These are phyloP conservation scores for Yamadazyma blattariae DNA, from an alignment of 1,139 yeast genomes.

Conservation along the genomic window DNA sequence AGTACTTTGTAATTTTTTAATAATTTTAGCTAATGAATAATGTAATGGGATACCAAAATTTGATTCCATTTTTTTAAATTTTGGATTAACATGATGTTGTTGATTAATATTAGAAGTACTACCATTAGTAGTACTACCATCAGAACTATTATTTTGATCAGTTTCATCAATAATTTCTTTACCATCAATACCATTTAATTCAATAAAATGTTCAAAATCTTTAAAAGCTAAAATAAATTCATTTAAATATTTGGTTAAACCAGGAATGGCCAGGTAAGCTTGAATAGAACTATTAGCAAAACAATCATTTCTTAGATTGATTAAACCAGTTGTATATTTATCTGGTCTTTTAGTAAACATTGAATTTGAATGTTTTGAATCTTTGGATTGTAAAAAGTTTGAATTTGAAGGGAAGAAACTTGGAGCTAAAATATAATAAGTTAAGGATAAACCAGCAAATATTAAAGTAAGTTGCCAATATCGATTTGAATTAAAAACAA, in stretches of 20 bases:
- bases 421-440: constrained; percentile 13
- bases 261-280: constrained; percentile 72
- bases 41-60: constrained; percentile 50
- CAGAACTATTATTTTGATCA: constrained; percentile 6
- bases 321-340: constrained; percentile 75
- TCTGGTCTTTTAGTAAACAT: constrained; percentile 63
- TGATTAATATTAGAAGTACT: constrained; percentile 2
- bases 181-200: constrained; percentile 20
- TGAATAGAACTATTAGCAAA: constrained; percentile 91
- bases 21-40: constrained; percentile 51
- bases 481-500: too few relatives aligned
- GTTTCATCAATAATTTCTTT: constrained; percentile 10
- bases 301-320: constrained; percentile 83
- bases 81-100: constrained; percentile 17
- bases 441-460: constrained; percentile 3
- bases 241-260: constrained; percentile 60
- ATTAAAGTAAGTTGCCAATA: too few relatives aligned
- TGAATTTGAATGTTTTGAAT: too few relatives aligned
- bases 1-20: constrained; percentile 63
- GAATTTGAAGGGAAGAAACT: too few relatives aligned
- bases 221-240: constrained; percentile 28
- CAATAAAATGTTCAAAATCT: constrained; percentile 27
- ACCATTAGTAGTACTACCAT: constrained; percentile 5
- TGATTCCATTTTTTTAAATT: constrained; percentile 24
- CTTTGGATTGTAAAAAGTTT: not conserved